These are phyloP conservation scores for Cladosporium sp. DNA, from an alignment of 2,329 filamentous ascomycete species.

Conservation along the genomic window DNA sequence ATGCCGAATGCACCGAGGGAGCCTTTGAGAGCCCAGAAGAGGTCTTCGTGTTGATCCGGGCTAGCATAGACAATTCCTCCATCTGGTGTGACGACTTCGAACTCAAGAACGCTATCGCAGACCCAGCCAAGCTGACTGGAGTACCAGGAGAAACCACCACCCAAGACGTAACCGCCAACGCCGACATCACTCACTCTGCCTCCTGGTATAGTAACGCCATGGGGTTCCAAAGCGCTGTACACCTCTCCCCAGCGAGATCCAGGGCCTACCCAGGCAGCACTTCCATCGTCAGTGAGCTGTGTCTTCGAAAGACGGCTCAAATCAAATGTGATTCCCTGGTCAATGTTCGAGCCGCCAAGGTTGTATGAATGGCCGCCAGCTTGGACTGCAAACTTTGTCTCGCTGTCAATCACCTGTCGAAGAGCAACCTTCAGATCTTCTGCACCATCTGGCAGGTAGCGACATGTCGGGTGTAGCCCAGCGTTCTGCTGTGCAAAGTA, in stretches of 20 bases:
- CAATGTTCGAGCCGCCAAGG: slow-evolving; percentile 23
- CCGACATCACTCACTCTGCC: slow-evolving; percentile 43
- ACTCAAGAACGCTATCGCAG: slow-evolving; percentile 31
- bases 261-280: slow-evolving; percentile 35
- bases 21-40: slow-evolving; percentile 28
- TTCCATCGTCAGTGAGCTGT: slow-evolving; percentile 17
- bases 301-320: slow-evolving; percentile 19
- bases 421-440: slow-evolving; percentile 3
- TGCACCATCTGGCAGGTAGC: background rate
- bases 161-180: slow-evolving; percentile 44
- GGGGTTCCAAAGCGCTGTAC: slow-evolving; percentile 36
- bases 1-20: slow-evolving; percentile 22
- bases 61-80: slow-evolving; percentile 21
- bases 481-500: slow-evolving; percentile 8
- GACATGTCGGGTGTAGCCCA: background rate
- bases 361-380: slow-evolving; percentile 26
- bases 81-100: slow-evolving; percentile 24
- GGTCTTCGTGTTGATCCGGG: slow-evolving; percentile 18
- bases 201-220: slow-evolving; percentile 41
- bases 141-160: slow-evolving; percentile 48
- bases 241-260: slow-evolving; percentile 45
- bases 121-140: slow-evolving; percentile 46
- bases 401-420: background rate
- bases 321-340: slow-evolving; percentile 26
- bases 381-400: slow-evolving; percentile 22